Conservation (phyloP, 768 basidiomycete genomes). For the Termitomyces sp. region DNA sequence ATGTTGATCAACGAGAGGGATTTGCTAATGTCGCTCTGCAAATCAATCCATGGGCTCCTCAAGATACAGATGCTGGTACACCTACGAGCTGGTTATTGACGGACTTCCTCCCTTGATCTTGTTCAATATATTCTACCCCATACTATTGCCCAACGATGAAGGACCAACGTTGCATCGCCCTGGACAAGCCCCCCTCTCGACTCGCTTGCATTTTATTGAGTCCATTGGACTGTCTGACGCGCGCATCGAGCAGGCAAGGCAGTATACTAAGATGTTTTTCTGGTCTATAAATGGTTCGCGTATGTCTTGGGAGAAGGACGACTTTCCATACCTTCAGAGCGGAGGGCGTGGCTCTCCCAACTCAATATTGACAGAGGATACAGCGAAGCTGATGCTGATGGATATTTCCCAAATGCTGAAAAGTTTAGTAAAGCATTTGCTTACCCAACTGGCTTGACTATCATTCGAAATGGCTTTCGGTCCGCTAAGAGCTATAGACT, state of each 20-base stretch:
- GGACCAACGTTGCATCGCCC: slow-evolving; percentile 45
- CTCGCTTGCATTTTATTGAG: slow-evolving; percentile 21
- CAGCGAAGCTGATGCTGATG: slow-evolving; percentile 14
- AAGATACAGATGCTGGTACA: slow-evolving; percentile 38
- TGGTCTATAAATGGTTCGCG: slow-evolving; percentile 50
- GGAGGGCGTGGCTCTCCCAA: slow-evolving; percentile 42
- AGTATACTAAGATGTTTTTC: slow-evolving; percentile 56
- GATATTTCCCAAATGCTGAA: slow-evolving; percentile 33
- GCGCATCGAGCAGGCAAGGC: slow-evolving; percentile 33
- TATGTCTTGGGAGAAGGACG: slow-evolving; percentile 55
- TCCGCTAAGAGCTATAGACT: slow-evolving; percentile 47
- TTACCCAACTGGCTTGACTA: slow-evolving; percentile 43
- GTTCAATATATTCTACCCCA: slow-evolving; percentile 38
- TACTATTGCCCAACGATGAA: slow-evolving; percentile 28
- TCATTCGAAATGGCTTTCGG: slow-evolving; percentile 41
- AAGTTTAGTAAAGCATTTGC: slow-evolving; percentile 39
- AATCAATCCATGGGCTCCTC: slow-evolving; percentile 57
- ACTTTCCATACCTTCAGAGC: slow-evolving; percentile 55
- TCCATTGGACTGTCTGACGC: slow-evolving; percentile 17
- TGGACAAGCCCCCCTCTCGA: slow-evolving; percentile 22
- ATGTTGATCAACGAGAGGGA: slow-evolving; percentile 60
- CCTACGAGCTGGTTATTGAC: slow-evolving; percentile 41
- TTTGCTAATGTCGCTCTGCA: slow-evolving; percentile 50
- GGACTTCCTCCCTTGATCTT: slow-evolving; percentile 43
- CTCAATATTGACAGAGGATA: background rate